These are phyloP conservation scores for Umbelopsis sp. DNA, from an alignment of 192 early-diverging fungal genomes.

Conservation along the genomic window DNA sequence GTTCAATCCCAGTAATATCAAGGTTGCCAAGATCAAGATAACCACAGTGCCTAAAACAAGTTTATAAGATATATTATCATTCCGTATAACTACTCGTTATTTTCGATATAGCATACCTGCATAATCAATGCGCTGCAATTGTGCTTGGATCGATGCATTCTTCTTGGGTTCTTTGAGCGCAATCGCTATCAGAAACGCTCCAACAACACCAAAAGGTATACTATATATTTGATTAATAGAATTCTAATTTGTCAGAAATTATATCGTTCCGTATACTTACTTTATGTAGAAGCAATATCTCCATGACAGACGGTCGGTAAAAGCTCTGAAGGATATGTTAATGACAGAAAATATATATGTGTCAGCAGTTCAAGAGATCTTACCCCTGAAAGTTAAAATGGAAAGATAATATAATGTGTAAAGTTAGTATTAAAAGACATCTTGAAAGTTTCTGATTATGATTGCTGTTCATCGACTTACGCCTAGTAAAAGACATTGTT, in stretches of 20 bases:
- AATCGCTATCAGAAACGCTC: conserved; percentile 59
- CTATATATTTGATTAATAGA: conserved; percentile 40
- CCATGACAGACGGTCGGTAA: conserved; percentile 70
- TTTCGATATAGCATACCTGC: conserved; percentile 48
- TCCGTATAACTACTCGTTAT: background rate
- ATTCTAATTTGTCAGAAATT: background rate
- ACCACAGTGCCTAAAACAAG: conserved; percentile 3
- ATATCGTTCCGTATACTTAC: background rate
- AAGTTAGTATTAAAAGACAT: too few species aligned
- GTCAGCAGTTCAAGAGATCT: background rate
- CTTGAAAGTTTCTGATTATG: too few species aligned
- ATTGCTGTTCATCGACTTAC: too few species aligned
- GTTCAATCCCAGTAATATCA: conserved; percentile 70
- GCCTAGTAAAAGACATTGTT: too few species aligned
- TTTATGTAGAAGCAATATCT: conserved; percentile 58
- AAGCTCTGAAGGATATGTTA: conserved; percentile 47
- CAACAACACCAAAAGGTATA: conserved; percentile 75
- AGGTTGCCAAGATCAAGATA: conserved; percentile 47
- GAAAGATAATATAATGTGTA: too few species aligned
- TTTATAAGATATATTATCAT: background rate
- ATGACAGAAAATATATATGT: too few species aligned
- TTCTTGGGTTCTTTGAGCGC: conserved; percentile 71
- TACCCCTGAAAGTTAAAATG: background rate
- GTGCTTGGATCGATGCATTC: conserved; percentile 51
- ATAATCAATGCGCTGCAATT: conserved; percentile 71